phyloP scores from a whole-genome alignment of 129 eudicot species.

The Deinandra increscens region DNA sequence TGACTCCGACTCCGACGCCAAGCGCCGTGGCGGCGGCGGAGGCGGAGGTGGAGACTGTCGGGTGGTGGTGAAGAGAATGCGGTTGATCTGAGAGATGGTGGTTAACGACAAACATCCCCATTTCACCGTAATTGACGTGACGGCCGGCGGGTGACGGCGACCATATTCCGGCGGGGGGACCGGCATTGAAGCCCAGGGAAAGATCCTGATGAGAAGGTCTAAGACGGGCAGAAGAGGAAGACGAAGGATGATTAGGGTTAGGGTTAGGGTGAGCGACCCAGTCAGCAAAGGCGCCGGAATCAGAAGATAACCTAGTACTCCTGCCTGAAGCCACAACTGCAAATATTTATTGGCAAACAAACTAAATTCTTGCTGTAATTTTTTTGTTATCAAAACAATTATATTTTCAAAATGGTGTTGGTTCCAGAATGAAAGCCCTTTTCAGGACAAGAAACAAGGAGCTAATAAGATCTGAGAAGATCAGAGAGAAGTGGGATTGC shows the following conservation, averaged over 20 bases:
- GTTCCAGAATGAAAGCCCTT: no score
- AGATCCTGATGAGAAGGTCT: conserved; percentile 50
- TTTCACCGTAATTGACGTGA: conserved; percentile 61
- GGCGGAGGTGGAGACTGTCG: conserved; percentile 20
- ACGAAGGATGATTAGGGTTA: no score
- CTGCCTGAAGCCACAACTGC: conserved; percentile 84
- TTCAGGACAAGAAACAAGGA: no score
- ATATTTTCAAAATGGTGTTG: no score
- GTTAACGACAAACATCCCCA: conserved; percentile 70
- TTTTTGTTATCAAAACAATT: no score
- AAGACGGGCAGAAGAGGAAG: conserved; percentile 35
- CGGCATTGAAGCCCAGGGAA: conserved; percentile 78
- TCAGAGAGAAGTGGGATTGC: no score
- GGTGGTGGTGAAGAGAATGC: conserved; percentile 33
- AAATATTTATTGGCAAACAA: conserved; percentile 1
- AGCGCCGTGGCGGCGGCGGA: conserved; percentile 39
- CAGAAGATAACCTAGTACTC: conserved; percentile 47
- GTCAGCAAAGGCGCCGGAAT: conserved; percentile 84
- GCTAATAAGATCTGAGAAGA: no score
- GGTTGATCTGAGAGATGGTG: conserved; percentile 39
- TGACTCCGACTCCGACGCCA: conserved; percentile 68
- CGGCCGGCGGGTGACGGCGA: conserved; percentile 39
- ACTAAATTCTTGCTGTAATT: neutral
- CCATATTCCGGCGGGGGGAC: conserved; percentile 40
- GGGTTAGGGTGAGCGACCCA: conserved; percentile 62